Base-by-base conservation (phyloP, 148 eudicot species). In the Rhododendron ferrugineum region DNA sequence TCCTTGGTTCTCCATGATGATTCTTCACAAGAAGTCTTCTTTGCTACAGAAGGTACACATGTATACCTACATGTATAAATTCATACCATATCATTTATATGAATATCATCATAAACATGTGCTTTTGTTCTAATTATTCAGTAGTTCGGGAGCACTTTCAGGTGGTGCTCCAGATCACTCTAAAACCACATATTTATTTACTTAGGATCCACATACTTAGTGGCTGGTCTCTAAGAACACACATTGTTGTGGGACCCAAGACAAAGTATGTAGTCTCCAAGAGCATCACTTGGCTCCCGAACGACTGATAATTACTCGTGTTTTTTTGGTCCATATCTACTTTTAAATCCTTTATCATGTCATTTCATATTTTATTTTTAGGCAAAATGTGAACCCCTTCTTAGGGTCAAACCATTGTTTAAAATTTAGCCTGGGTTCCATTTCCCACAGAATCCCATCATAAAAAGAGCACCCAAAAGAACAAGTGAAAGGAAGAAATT, bases 1-100 rank as follows among this genome's bases (percentile, higher is more conserved):
- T 76, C 91, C 91, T 9, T 89, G 91, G 91, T 86, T 80, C 79
- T 52, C 91, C 62, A 89, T 89, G 91, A 89, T 89, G 91, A 89
- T 86, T 68, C 88, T 89, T 56, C 88, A 86, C 85, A 89, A 89
- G 62, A 89, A 89, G 87, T 88, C 88, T 23, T 42, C 86, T 64
- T 84, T 89, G 79, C 87, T 89, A 66, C 91, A 89, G 30, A 80
- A 85, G 88, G 89, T 88, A 81, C 16, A 18, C 22, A 18, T 16
- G 5, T 54, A 16, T 52, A 54, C 16, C 23, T 3, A 54, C 20
- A 54, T 54, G 20, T 11, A 11, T 3, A 54, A 54, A 52, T 52
- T 52, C 56, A 15, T 52, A 15, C 2, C 9, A 46, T 4, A 4
- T 54, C 60, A 18, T 16, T 18, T 16, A 54, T 18, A 18, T 54